These are phyloP conservation scores for Monilinia fructigena DNA, from an alignment of 2,329 filamentous ascomycete species.

Conservation along the genomic window DNA sequence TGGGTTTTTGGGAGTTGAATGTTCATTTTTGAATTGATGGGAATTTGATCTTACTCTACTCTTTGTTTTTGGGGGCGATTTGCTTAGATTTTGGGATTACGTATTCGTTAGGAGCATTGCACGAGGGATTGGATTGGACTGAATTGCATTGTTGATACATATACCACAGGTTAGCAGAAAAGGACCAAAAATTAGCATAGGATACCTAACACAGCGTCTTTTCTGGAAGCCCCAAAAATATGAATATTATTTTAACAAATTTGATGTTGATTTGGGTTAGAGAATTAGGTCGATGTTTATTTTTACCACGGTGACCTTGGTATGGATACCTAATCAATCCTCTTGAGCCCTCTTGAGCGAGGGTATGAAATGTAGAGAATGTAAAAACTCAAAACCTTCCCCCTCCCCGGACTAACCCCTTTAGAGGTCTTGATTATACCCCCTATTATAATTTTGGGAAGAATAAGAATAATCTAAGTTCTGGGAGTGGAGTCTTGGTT, in stretches of 20 bases:
- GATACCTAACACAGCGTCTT: not conserved
- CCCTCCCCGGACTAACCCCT: too few relatives aligned
- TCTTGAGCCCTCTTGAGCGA: too few relatives aligned
- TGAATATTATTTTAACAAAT: not conserved
- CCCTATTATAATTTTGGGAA: too few relatives aligned
- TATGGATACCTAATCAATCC: not conserved
- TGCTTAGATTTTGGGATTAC: not conserved
- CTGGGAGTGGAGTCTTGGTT: too few relatives aligned
- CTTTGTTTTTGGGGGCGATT: not conserved
- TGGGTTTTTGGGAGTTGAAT: not conserved
- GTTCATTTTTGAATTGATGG: not conserved
- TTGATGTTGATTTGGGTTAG: too few relatives aligned
- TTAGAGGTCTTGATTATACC: too few relatives aligned
- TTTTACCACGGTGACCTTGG: not conserved
- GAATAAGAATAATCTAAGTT: too few relatives aligned
- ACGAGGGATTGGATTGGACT: not conserved
- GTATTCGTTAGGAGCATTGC: not conserved
- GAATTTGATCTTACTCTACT: conserved; percentile 8
- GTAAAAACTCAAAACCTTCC: too few relatives aligned
- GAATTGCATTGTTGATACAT: not conserved
- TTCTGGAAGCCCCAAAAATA: not conserved
- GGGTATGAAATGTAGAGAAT: too few relatives aligned
- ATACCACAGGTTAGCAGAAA: not conserved
- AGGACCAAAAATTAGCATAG: conserved; percentile 2
- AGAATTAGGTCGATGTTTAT: not conserved